Evolutionary conservation across 345 rosid species (phyloP).

Genomic region (Toxicodendron radicans): DNA sequence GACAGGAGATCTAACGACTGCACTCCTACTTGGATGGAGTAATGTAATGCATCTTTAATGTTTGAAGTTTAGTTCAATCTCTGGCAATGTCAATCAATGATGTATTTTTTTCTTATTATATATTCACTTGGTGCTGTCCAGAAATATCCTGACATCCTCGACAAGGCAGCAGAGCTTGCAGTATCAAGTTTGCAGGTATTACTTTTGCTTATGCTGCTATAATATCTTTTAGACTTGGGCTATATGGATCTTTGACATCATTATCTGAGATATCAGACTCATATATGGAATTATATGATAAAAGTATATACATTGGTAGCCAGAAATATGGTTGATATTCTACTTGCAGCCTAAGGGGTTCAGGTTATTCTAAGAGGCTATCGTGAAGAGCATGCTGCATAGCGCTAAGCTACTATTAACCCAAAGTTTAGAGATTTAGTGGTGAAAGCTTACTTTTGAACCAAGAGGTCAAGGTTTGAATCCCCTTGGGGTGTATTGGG

Average conservation of each 20-base stretch:
- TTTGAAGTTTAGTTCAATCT: neutral
- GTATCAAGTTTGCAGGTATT: constrained; percentile 95
- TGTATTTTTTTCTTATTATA: neutral
- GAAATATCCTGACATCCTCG: constrained; percentile 88
- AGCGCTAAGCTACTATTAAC: neutral
- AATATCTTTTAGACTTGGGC: neutral
- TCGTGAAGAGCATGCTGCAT: neutral
- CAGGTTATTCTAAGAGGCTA: neutral
- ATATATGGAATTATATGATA: neutral
- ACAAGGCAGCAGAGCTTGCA: constrained; percentile 89
- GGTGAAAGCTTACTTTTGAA: too few relatives aligned
- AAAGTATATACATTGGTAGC: neutral
- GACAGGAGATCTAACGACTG: constrained; percentile 96
- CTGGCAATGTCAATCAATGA: neutral
- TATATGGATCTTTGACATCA: neutral
- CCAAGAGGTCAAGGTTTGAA: too few relatives aligned
- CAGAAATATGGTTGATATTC: neutral
- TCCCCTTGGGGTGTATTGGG: too few relatives aligned
- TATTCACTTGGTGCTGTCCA: constrained; percentile 32
- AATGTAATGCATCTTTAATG: constrained; percentile 53
- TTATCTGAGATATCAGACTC: neutral
- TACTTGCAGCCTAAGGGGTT: neutral
- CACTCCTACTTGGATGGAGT: constrained; percentile 99
- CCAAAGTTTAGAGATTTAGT: too few relatives aligned
- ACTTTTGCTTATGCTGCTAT: neutral